These are phyloP conservation scores for Podosphaera aphanis DNA, from an alignment of 2,329 filamentous ascomycete species.

Conservation along the genomic window DNA sequence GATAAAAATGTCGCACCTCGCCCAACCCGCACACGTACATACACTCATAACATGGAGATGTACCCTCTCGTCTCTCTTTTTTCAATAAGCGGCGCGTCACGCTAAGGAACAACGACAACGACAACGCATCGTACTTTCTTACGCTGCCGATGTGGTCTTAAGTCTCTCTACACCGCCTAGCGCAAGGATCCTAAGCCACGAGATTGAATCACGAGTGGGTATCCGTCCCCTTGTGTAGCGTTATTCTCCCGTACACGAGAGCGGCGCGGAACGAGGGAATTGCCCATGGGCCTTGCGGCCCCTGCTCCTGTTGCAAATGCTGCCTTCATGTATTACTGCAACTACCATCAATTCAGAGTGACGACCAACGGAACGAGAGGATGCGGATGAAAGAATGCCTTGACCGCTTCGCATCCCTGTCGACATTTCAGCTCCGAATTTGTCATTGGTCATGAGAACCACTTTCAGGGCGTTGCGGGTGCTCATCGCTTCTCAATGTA, in stretches of 20 bases:
- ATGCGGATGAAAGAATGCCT: neutral
- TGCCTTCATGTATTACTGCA: no score
- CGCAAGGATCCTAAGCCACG: conserved; percentile 7
- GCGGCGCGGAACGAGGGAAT: conserved; percentile 11
- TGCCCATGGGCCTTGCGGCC: neutral
- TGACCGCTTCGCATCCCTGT: neutral
- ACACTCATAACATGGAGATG: no score
- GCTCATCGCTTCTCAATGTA: neutral
- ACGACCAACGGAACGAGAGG: neutral
- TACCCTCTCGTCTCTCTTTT: no score
- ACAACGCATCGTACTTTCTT: neutral
- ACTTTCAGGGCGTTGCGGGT: neutral
- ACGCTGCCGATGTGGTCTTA: neutral
- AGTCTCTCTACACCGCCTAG: conserved; percentile 7
- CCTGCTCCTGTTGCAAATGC: neutral
- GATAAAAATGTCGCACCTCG: neutral
- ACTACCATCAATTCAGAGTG: conserved; percentile 7
- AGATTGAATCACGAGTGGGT: conserved; percentile 11
- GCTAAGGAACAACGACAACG: neutral
- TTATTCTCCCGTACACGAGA: conserved; percentile 9
- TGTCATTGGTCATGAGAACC: neutral
- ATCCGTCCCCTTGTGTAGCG: conserved; percentile 10
- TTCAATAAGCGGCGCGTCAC: neutral
- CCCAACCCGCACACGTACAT: no score
- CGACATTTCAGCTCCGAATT: neutral